Evolutionary conservation across 192 early-diverging fungal genomes (phyloP).

Genomic region (Ambispora gerdemannii): DNA sequence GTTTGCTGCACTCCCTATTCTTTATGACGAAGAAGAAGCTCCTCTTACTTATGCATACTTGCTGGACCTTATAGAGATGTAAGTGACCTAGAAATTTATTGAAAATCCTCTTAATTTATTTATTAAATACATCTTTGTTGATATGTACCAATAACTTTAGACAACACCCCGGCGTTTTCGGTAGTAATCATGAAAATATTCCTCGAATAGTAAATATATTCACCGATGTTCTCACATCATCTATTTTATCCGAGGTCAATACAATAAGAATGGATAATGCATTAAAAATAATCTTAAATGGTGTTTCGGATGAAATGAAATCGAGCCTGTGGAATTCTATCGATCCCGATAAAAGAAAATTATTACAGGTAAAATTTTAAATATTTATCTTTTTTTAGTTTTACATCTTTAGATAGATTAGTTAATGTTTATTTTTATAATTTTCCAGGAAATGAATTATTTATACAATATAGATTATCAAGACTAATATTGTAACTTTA

Average conservation of each 20-base stretch:
- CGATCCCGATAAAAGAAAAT: slow-evolving; percentile 48
- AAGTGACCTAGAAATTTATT: slow-evolving; percentile 26
- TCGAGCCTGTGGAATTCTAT: slow-evolving; percentile 57
- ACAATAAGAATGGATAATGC: slow-evolving; percentile 50
- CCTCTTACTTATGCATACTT: slow-evolving; percentile 73
- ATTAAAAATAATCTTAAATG: slow-evolving; percentile 48
- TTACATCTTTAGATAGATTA: no score
- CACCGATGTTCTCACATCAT: slow-evolving; percentile 58
- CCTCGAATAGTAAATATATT: slow-evolving; percentile 58
- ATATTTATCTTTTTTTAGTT: no score
- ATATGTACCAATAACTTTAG: slow-evolving; percentile 38
- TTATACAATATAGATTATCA: no score
- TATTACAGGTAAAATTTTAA: slow-evolving; percentile 40
- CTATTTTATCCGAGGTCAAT: slow-evolving; percentile 44
- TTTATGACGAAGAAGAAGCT: slow-evolving; percentile 87
- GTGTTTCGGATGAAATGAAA: slow-evolving; percentile 45
- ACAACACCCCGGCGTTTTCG: slow-evolving; percentile 61
- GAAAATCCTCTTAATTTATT: background rate
- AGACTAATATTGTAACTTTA: no score
- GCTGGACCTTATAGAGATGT: slow-evolving; percentile 64
- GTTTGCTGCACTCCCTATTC: slow-evolving; percentile 78
- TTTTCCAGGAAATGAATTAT: no score
- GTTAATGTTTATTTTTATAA: no score
- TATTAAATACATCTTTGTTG: background rate
- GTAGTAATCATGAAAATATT: slow-evolving; percentile 60